Evolutionary conservation across 2,329 filamentous ascomycete genomes (phyloP).

Genomic region (Sclerotinia nivalis): DNA sequence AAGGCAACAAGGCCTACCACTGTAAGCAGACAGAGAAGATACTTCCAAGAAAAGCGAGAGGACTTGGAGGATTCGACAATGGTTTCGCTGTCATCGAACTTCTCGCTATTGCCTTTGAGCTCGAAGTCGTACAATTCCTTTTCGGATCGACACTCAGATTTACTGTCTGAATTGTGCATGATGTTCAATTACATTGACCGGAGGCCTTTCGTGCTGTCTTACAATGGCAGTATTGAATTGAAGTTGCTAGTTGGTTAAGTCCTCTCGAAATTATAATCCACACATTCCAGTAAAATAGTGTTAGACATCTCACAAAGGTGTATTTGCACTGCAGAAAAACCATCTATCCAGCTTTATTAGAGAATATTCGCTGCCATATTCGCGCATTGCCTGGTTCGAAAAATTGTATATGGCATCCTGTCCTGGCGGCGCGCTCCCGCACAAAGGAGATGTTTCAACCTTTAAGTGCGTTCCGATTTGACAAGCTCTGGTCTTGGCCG

Average conservation of each 20-base stretch:
- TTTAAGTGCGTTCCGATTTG: no score
- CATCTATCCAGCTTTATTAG: no score
- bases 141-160: background rate
- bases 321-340: no score
- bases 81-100: background rate
- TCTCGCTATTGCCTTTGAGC: background rate
- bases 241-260: background rate
- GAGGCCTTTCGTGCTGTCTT: background rate
- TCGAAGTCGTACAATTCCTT: background rate
- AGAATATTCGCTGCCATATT: no score
- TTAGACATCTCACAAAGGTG: no score
- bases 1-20: background rate
- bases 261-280: no score
- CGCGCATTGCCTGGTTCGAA: no score
- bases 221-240: background rate
- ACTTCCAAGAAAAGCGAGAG: background rate
- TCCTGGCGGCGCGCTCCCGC: no score
- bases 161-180: background rate
- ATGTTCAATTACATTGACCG: background rate
- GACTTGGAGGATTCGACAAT: background rate
- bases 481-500: no score
- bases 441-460: no score
- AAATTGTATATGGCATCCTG: no score
- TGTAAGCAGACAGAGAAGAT: background rate
- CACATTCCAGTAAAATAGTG: no score